A percentile compares a stretch with the other conserved stretches of the same genome.
Evolutionary conservation across 1,284 basidiomycete genomes (phyloP).

Genomic region (Cronartium quercuum): DNA sequence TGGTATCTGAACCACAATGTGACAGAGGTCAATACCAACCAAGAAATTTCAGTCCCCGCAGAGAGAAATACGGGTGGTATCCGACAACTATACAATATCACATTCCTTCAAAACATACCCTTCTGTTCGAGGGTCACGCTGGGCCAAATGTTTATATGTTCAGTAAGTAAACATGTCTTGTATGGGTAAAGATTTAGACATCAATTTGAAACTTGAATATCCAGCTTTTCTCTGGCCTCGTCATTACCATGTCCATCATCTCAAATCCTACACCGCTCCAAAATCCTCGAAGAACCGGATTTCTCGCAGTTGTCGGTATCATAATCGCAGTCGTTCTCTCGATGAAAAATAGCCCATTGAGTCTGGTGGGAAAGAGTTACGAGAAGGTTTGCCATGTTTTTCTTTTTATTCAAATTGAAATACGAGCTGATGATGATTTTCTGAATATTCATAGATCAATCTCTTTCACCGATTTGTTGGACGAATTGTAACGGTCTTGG

Average conservation of each 20-base stretch:
- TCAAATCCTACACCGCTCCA: constrained; percentile 6
- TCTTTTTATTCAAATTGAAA: background rate
- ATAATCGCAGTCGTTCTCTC: constrained; percentile 27
- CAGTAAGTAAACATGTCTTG: background rate
- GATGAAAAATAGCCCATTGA: constrained; percentile 35
- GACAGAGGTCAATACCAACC: background rate
- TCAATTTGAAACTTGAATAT: background rate
- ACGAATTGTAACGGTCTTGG: constrained; percentile 14
- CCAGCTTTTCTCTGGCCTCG: constrained; percentile 23
- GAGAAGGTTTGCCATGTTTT: constrained; percentile 21
- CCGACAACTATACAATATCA: constrained; percentile 21
- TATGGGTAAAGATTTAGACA: background rate
- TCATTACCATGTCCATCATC: constrained; percentile 19
- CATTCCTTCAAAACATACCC: constrained; percentile 35
- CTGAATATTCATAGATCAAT: constrained; percentile 12
- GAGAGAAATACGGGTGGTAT: background rate
- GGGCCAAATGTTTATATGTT: constrained; percentile 10
- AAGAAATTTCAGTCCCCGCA: background rate
- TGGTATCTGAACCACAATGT: constrained; percentile 30
- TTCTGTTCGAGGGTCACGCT: constrained; percentile 1
- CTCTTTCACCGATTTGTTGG: constrained; percentile 27
- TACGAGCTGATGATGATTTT: background rate
- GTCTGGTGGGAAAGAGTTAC: constrained; percentile 32
- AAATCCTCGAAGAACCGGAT: constrained; percentile 29
- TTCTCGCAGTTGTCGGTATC: constrained; percentile 17